Conservation (phyloP, 2,329 filamentous ascomycete species). For the Plenodomus lindquistii region DNA sequence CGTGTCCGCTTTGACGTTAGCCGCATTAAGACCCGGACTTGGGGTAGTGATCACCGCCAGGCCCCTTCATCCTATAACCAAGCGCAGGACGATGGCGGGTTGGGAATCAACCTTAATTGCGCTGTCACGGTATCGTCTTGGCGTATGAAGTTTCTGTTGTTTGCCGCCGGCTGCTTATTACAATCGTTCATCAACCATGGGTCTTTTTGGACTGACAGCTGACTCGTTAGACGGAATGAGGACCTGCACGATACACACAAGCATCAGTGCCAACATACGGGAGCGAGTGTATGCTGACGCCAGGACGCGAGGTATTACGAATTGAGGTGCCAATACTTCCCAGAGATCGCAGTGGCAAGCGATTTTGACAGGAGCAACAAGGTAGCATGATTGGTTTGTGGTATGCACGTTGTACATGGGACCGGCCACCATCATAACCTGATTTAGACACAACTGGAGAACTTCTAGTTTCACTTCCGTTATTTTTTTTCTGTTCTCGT, state of each 20-base stretch:
- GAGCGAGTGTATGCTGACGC: slow-evolving; percentile 7
- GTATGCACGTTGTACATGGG: background rate
- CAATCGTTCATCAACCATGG: slow-evolving; percentile 16
- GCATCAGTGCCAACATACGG: background rate
- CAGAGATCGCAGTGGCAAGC: background rate
- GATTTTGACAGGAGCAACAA: background rate
- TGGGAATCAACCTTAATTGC: slow-evolving; percentile 32
- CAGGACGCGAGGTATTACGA: slow-evolving; percentile 7
- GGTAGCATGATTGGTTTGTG: background rate
- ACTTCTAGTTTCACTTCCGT: background rate
- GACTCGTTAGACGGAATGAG: background rate
- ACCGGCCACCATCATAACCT: background rate
- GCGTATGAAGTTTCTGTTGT: slow-evolving; percentile 7
- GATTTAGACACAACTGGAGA: background rate
- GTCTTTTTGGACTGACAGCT: slow-evolving; percentile 12
- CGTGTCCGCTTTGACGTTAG: slow-evolving; percentile 32
- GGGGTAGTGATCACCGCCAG: slow-evolving; percentile 28
- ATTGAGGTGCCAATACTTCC: slow-evolving; percentile 19
- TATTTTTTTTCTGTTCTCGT: slow-evolving; percentile 3
- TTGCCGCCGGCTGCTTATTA: slow-evolving; percentile 16
- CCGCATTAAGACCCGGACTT: slow-evolving; percentile 17
- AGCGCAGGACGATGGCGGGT: slow-evolving; percentile 20
- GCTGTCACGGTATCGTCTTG: slow-evolving; percentile 14
- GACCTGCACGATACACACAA: background rate
- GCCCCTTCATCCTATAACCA: slow-evolving; percentile 19